phyloP scores from a whole-genome alignment of 2,329 filamentous ascomycete species.

The Pseudogymnoascus sp. region DNA sequence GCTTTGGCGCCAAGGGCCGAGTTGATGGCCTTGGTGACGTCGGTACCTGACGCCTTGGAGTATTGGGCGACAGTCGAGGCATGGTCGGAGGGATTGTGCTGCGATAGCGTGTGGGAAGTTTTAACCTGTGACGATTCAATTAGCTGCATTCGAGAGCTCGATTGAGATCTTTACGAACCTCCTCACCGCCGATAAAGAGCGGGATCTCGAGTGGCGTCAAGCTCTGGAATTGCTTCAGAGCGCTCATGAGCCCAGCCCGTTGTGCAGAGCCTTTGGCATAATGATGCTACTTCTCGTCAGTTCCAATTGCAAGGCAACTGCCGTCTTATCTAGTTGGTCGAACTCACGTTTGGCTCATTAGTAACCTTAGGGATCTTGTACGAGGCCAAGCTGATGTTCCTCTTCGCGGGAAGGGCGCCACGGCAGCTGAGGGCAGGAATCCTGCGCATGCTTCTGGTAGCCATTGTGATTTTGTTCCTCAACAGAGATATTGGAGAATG shows the following conservation, averaged over 20 bases:
- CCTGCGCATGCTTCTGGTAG: background rate
- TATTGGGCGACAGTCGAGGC: conserved; percentile 70
- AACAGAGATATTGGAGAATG: background rate
- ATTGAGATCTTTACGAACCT: conserved; percentile 42
- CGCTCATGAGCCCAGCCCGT: conserved; percentile 66
- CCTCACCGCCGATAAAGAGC: conserved; percentile 73
- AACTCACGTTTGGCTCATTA: conserved; percentile 91
- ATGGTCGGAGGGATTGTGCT: conserved; percentile 80
- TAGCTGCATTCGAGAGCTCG: background rate
- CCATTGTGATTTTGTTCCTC: background rate
- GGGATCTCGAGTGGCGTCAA: conserved; percentile 70
- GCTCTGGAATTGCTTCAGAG: conserved; percentile 62
- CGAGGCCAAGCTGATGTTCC: conserved; percentile 23
- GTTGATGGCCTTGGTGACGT: conserved; percentile 75
- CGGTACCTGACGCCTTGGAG: conserved; percentile 67
- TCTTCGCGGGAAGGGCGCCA: background rate
- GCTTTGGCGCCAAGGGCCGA: conserved; percentile 79
- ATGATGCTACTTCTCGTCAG: conserved; percentile 57
- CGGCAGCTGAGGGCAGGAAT: conserved; percentile 1
- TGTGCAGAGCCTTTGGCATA: conserved; percentile 79
- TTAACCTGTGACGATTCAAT: conserved; percentile 46
- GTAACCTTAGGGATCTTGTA: conserved; percentile 82
- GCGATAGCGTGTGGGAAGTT: conserved; percentile 56
- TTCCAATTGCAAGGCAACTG: background rate
- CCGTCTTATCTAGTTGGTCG: background rate